Base-by-base conservation (phyloP, 108 stramenopile genomes). In the Nitzschia sp. region DNA sequence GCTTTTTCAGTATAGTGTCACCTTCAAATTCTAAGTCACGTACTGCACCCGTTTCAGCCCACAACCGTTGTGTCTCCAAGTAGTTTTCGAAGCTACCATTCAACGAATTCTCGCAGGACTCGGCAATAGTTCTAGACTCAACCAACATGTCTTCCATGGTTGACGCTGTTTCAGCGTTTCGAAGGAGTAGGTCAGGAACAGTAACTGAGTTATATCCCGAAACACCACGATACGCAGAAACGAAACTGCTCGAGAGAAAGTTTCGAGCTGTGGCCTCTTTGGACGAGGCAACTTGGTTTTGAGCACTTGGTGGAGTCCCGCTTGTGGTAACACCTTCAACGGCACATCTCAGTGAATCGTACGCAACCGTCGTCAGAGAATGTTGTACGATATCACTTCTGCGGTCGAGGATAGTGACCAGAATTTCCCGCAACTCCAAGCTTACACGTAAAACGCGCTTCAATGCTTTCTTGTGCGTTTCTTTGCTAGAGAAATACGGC, bases 31-130 rank as follows among this genome's bases (percentile, higher is more conserved):
- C 89, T 25, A 87, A 69, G 57, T 90, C 86, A 25, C 92, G 78
- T 10, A 93, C 92, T n/a, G 84, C 83, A 26, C 83, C 85, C 0
- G 92, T 93, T 51, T 90, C 92, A 24, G 92, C 86, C 89, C 92
- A 90, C 46, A 76, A 72, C 53, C 82, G 34, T 73, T 93, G 92
- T 0, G 76, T 69, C 46, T 93, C 87, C 63, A 83, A 78, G 58
- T 87, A 93, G 14, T 74, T 65, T 53, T 78, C 80, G 66, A 90
- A 93, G 21, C 86, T 83, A 14, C 37, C 59, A 72, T 91, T 73
- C 41, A 93, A 53, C 10, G 83, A 67, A 43, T 65, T 65, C 44
- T 80, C 76, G 52, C 81, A 89, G 25, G 88, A 85, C n/a, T 70
- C 72, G 0, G 83, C 46, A 11, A 91, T 87, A 22, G 70, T 77